phyloP scores from a whole-genome alignment of 306 rosid species.

The Senna siamea region DNA sequence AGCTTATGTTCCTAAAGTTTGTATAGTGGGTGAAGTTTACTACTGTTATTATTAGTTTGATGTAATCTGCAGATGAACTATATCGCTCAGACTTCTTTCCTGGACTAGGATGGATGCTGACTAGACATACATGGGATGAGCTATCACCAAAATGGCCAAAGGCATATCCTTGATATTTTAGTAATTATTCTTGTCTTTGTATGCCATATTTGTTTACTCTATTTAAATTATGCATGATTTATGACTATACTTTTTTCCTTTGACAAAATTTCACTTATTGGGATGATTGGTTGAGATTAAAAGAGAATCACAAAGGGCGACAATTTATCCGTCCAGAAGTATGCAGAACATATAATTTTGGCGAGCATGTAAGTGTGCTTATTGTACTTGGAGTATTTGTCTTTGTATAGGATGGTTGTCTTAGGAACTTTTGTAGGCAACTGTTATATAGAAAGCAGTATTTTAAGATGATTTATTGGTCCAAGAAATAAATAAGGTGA shows the following conservation, averaged over 20 bases:
- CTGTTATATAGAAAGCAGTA: conserved; percentile 17
- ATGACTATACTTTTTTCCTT: conserved; percentile 52
- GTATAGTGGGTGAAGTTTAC: conserved; percentile 14
- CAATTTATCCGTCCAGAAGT: conserved; percentile 97
- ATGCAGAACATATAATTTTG: conserved; percentile 95
- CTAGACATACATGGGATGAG: conserved; percentile 89
- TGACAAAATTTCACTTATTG: conserved; percentile 87
- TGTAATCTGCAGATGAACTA: conserved; percentile 71
- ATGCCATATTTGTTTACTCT: conserved; percentile 27
- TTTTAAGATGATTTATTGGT: conserved; percentile 21
- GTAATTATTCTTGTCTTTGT: conserved; percentile 34
- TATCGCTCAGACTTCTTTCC: conserved; percentile 98
- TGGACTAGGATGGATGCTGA: conserved; percentile 96
- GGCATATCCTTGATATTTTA: conserved; percentile 85
- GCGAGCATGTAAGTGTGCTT: conserved; percentile 77
- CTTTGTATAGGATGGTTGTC: neutral
- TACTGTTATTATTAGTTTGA: conserved; percentile 28
- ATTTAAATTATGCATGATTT: conserved; percentile 28
- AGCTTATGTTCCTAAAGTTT: conserved; percentile 10
- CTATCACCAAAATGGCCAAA: conserved; percentile 99
- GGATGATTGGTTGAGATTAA: conserved; percentile 97
- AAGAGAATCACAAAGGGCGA: conserved; percentile 85
- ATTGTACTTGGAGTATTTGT: conserved; percentile 26
- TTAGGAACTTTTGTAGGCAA: conserved; percentile 14
- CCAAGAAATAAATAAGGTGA: neutral